Conservation (phyloP, 2,329 filamentous ascomycete genomes). For the Beauveria caledonica region DNA sequence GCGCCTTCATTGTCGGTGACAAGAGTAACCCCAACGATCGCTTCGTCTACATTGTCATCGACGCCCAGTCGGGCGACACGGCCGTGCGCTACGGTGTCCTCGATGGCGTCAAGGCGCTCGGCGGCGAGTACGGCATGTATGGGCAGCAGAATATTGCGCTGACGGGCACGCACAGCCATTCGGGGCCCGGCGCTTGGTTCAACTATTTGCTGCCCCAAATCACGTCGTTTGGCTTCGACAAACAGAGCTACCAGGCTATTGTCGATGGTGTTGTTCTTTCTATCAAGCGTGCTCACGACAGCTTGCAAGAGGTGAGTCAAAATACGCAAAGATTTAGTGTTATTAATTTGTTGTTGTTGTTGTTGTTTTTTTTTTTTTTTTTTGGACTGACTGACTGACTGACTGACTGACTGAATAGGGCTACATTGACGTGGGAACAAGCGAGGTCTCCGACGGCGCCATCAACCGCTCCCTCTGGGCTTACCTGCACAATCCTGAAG, state of each 20-base stretch:
- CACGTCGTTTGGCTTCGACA: slow-evolving; percentile 76
- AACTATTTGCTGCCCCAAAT: slow-evolving; percentile 93
- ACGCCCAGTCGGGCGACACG: slow-evolving; percentile 82
- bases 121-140: slow-evolving; percentile 66
- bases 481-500: slow-evolving; percentile 75
- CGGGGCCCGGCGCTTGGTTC: slow-evolving; percentile 84
- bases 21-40: slow-evolving; percentile 57
- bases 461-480: slow-evolving; percentile 84
- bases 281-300: slow-evolving; percentile 66
- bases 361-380: too few relatives aligned
- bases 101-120: slow-evolving; percentile 60
- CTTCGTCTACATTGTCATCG: slow-evolving; percentile 81
- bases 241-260: slow-evolving; percentile 81
- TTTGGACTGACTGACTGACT: too few relatives aligned
- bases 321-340: too few relatives aligned
- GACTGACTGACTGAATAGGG: slow-evolving; percentile 35
- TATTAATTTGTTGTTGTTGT: too few relatives aligned
- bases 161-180: slow-evolving; percentile 88
- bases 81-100: slow-evolving; percentile 83
- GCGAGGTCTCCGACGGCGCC: slow-evolving; percentile 66
- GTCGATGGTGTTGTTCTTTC: slow-evolving; percentile 79
- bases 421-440: slow-evolving; percentile 60
- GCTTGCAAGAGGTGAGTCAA: slow-evolving; percentile 33
- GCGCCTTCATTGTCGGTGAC: slow-evolving; percentile 80
- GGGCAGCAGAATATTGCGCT: slow-evolving; percentile 75